phyloP scores from a whole-genome alignment of 495 filamentous ascomycete genomes.

The Neurospora hispaniola region DNA sequence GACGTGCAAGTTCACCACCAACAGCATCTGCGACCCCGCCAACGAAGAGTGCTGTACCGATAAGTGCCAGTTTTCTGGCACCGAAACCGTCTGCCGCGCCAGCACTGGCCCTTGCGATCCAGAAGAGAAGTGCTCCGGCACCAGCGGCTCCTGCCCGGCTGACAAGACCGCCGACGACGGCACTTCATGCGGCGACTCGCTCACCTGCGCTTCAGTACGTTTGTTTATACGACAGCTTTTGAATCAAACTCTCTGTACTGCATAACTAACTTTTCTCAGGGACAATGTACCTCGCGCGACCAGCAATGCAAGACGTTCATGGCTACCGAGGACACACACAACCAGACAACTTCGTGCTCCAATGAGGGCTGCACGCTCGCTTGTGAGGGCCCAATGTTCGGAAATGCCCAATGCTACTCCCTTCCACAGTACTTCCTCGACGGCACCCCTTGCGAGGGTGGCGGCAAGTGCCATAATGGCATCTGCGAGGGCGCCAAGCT shows the following conservation, averaged over 20 bases:
- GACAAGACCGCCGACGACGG: slow-evolving; percentile 66
- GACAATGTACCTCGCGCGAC: slow-evolving; percentile 89
- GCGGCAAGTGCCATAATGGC: slow-evolving; percentile 69
- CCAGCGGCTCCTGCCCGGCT: slow-evolving; percentile 56
- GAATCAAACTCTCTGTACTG: too few species aligned
- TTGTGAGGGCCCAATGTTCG: slow-evolving; percentile 64
- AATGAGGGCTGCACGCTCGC: slow-evolving; percentile 59
- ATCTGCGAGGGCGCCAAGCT: slow-evolving; percentile 54
- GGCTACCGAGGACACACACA: slow-evolving; percentile 63
- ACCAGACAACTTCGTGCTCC: slow-evolving; percentile 76
- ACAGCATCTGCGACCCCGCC: slow-evolving; percentile 73
- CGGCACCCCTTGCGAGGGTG: slow-evolving; percentile 76
- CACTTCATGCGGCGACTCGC: slow-evolving; percentile 47
- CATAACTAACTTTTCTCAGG: slow-evolving; percentile 17
- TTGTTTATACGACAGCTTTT: too few species aligned
- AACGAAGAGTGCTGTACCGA: slow-evolving; percentile 82
- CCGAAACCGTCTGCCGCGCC: slow-evolving; percentile 62
- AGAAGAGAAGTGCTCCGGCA: slow-evolving; percentile 71
- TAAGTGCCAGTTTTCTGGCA: slow-evolving; percentile 60
- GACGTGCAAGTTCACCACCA: slow-evolving; percentile 77
- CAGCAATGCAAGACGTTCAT: slow-evolving; percentile 82
- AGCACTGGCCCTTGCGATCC: slow-evolving; percentile 76
- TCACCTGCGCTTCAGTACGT: slow-evolving; percentile 62
- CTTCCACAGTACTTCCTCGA: slow-evolving; percentile 92
- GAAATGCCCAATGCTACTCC: slow-evolving; percentile 51